Base-by-base conservation (phyloP, 2,329 filamentous ascomycete species). In the Penicillium sclerotiorum region DNA sequence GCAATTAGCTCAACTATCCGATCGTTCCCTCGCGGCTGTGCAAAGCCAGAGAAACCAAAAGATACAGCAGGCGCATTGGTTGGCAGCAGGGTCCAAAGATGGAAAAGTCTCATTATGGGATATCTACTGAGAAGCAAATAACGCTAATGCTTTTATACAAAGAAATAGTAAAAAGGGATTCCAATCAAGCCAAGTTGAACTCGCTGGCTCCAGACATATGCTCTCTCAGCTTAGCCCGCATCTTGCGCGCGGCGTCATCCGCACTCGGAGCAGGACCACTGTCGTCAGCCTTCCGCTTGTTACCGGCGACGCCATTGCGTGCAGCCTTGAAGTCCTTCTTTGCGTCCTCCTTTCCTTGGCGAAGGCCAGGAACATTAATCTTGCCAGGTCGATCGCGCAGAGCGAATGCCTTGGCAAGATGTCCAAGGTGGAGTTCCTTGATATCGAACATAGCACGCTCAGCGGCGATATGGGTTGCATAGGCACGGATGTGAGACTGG, bases 81-180 rank as follows among this genome's bases (percentile, higher is more conserved):
- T 97, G 44, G 94, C 88, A 15, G 90, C 85, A 1, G 94, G 94
- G 1, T 88, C 89, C 47, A 99, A 97, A 69, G 94, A 97, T 74
- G 94, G 93, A 15, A 96, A 95, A 69, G 84, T 97, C 55, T 95
- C 90, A 66, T 75, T 99, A 59, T 99, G 94, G 94, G 90, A 96
- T 74, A 85, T 97, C 50, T 99, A 94, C 69, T 92, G 62, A 75
- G 28, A 21, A 21, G 33, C 17, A 53, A 58, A 42, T 49, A 55
- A 59, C 54, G 57, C 55, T 62, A 54, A 60, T 57, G 60, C 58
- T 60, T 53, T 52, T 56, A 52, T 64, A 65, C 61, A 57, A 66
- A 62, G n/a, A n/a, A 61, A 64, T 49, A 43, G 36, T 28, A 35
- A 39, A 58, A 47, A n/a, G n/a, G n/a, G n/a, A n/a, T n/a, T n/a